Evolutionary conservation across 2,329 filamentous ascomycete species (phyloP), one percentile per base, ranked within the genome.

Genomic region (Stachybotrys chartarum): DNA sequence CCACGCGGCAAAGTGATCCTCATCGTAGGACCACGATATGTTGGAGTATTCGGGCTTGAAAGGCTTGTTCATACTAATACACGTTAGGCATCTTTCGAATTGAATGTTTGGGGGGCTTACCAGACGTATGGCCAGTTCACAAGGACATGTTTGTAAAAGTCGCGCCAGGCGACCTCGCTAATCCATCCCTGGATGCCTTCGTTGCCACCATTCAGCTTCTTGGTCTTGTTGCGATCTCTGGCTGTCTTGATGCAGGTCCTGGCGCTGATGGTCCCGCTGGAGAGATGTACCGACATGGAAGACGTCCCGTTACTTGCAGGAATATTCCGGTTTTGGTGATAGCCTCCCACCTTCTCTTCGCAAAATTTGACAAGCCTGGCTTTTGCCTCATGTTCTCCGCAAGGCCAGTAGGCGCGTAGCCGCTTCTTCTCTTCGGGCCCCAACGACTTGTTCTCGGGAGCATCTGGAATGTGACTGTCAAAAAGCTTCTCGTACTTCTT

Each of bases 91-190:
- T 17, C 39, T 44, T 44, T 44, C 39, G n/a, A 44, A n/a, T 3
- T 24, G 24, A 24, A 42, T 42, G 35, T 10, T 17, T 47, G 45
- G 10, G 3, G 7, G 30, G 17, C n/a, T 65, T 71, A 85, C 84
- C 86, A 90, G 7, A 91, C 77, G 63, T 91, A 92, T 0, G 92
- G 92, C 90, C 90, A 96, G 57, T 92, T 76, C 0, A 86, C 88
- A 6, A 96, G 73, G 3, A 96, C 88, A 67, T 94, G 89, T 64
- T 86, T 90, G 73, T 95, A 95, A 65, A 95, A 95, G 64, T 95
- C 90, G 14, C 90, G 78, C 90, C 90, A 94, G 0, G 89, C 90
- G 4, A 95, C 78, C 69, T 95, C 90, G 54, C 85, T 85, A 59
- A 94, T 90, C 90, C 90, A 95, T 0, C 78, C 77, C 52, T 80